These are phyloP conservation scores for Phytophthora cajani DNA, from an alignment of 352 stramenopile genomes.

Conservation along the genomic window DNA sequence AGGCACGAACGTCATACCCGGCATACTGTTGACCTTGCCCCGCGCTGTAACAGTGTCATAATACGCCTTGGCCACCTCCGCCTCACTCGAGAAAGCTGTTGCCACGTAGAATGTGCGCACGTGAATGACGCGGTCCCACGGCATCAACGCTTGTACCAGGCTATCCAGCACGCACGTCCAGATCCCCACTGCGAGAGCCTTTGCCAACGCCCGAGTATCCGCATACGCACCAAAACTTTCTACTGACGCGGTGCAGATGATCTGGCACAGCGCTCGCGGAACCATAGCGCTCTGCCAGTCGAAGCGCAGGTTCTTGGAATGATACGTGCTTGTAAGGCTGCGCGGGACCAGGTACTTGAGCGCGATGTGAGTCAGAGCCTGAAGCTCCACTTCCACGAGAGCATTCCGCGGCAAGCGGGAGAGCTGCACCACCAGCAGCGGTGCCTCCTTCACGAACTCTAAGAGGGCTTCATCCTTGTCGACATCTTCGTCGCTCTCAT, in stretches of 20 bases:
- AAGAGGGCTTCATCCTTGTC: slow-evolving; percentile 63
- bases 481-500: slow-evolving; percentile 81
- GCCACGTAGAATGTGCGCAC: slow-evolving; percentile 75
- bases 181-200: slow-evolving; percentile 26
- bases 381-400: slow-evolving; percentile 79
- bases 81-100: slow-evolving; percentile 55
- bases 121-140: slow-evolving; percentile 73
- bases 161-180: slow-evolving; percentile 39
- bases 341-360: slow-evolving; percentile 57
- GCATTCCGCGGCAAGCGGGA: slow-evolving; percentile 71
- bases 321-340: slow-evolving; percentile 16
- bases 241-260: slow-evolving; percentile 47
- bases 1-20: slow-evolving; percentile 79
- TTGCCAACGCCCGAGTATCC: slow-evolving; percentile 27
- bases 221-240: slow-evolving; percentile 3
- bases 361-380: slow-evolving; percentile 72
- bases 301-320: slow-evolving; percentile 25
- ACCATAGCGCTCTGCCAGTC: slow-evolving; percentile 49
- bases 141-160: slow-evolving; percentile 51
- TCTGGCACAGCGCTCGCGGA: slow-evolving; percentile 58
- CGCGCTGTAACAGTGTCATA: slow-evolving; percentile 34
- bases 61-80: slow-evolving; percentile 47
- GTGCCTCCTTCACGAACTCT: slow-evolving; percentile 52
- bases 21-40: slow-evolving; percentile 39
- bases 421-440: slow-evolving; percentile 71